Conservation (phyloP, 345 rosid genomes). For the Syzygium oleosum region DNA sequence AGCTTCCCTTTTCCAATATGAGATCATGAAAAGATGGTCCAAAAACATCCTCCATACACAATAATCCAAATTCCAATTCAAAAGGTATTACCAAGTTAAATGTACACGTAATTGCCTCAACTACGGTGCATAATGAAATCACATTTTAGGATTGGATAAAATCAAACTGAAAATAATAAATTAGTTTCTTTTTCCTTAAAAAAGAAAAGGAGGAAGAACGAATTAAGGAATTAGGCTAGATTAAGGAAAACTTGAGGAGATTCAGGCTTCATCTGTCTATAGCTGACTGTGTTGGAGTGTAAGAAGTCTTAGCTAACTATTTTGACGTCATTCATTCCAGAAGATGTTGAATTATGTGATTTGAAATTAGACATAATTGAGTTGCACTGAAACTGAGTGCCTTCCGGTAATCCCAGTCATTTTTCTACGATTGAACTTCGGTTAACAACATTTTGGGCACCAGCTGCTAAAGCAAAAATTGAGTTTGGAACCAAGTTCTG, state of each 20-base stretch:
- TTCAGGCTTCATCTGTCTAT: not conserved
- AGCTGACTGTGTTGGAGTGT: not conserved
- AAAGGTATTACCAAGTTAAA: not conserved
- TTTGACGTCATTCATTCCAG: not conserved
- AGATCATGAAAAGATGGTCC: not conserved
- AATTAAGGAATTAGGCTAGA: not conserved
- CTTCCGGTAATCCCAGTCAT: not conserved
- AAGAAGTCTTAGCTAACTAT: not conserved
- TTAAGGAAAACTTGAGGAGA: not conserved
- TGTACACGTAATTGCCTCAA: not conserved
- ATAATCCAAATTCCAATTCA: not conserved
- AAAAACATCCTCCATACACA: not conserved
- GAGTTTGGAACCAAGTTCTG: not conserved
- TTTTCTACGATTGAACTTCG: not conserved
- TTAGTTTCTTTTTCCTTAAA: not conserved
- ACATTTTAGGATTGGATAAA: not conserved
- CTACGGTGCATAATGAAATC: not conserved
- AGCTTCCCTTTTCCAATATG: not conserved
- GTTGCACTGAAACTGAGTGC: not conserved
- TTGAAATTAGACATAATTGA: not conserved
- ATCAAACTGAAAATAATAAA: not conserved
- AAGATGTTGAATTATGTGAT: not conserved
- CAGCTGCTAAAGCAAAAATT: not conserved
- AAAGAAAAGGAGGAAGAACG: not conserved
- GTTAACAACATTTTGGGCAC: not conserved